These are phyloP conservation scores for Millerago galiae DNA, from an alignment of 805 yeast genomes.

Conservation along the genomic window DNA sequence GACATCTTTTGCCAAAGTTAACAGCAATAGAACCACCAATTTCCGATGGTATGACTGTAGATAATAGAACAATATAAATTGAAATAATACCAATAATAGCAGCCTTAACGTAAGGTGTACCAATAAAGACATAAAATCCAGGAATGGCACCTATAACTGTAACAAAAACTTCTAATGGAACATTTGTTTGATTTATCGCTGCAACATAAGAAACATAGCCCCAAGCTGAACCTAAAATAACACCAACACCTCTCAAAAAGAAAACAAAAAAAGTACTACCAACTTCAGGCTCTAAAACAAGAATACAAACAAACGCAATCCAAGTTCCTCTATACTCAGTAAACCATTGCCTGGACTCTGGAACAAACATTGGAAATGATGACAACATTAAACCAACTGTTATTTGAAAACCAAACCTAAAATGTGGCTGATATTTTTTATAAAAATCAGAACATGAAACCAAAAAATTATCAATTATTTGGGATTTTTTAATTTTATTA, in stretches of 20 bases:
- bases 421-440: conserved; percentile 26
- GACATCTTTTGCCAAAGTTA: conserved; percentile 43
- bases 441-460: conserved; percentile 5
- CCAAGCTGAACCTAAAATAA: conserved; percentile 42
- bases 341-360: conserved; percentile 43
- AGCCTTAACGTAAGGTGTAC: conserved; percentile 44
- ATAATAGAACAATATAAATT: conserved; percentile 39
- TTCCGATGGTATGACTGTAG: conserved; percentile 34
- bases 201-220: conserved; percentile 42
- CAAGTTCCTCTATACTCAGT: conserved; percentile 41
- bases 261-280: conserved; percentile 45
- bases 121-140: conserved; percentile 38
- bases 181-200: conserved; percentile 33
- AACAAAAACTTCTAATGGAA: conserved; percentile 36
- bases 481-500: background rate
- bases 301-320: conserved; percentile 47
- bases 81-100: conserved; percentile 44
- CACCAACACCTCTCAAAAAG: conserved; percentile 41
- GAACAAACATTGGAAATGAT: conserved; percentile 46
- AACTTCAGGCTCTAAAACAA: conserved; percentile 43
- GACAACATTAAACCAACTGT: conserved; percentile 38
- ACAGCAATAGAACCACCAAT: conserved; percentile 34
- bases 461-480: background rate
- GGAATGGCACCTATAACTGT: conserved; percentile 38
- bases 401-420: conserved; percentile 41